These are phyloP conservation scores for Solanum tarijense DNA, from an alignment of 257 asterid genomes.

Conservation along the genomic window DNA sequence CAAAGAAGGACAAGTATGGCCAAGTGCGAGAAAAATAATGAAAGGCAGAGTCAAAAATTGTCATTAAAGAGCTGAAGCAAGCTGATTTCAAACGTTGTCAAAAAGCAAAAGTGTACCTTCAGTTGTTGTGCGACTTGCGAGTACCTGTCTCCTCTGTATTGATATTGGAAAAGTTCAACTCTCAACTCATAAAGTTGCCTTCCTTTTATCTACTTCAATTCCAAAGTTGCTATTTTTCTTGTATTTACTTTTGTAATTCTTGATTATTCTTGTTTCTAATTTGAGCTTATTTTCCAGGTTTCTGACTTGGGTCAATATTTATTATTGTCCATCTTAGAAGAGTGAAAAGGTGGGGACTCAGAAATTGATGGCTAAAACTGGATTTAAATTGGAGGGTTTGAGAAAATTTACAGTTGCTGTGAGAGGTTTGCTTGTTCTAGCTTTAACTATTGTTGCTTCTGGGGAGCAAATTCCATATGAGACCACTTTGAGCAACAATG, in stretches of 20 bases:
- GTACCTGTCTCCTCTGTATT: background rate
- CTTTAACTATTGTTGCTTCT: conserved; percentile 19
- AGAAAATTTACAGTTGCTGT: conserved; percentile 10
- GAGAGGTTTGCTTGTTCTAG: conserved; percentile 20
- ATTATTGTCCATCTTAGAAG: background rate
- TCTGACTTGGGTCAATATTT: background rate
- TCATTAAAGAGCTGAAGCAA: background rate
- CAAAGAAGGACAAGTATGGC: background rate
- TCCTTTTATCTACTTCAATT: background rate
- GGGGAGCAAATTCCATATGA: conserved; percentile 19
- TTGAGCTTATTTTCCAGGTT: conserved; percentile 11
- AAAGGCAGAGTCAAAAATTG: background rate
- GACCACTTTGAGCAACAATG: conserved; percentile 14
- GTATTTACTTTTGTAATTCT: background rate
- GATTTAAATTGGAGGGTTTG: conserved; percentile 14
- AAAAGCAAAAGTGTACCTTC: background rate
- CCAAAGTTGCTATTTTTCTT: background rate
- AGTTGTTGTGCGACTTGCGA: background rate
- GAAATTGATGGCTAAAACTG: conserved; percentile 32
- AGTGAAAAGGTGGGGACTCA: conserved; percentile 1
- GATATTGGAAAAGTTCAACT: background rate
- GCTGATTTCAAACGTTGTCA: background rate
- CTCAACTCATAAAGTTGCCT: background rate
- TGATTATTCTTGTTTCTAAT: background rate
- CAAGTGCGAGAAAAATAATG: background rate